Base-by-base conservation (phyloP, 768 basidiomycete species). In the Pluteus cervinus region DNA sequence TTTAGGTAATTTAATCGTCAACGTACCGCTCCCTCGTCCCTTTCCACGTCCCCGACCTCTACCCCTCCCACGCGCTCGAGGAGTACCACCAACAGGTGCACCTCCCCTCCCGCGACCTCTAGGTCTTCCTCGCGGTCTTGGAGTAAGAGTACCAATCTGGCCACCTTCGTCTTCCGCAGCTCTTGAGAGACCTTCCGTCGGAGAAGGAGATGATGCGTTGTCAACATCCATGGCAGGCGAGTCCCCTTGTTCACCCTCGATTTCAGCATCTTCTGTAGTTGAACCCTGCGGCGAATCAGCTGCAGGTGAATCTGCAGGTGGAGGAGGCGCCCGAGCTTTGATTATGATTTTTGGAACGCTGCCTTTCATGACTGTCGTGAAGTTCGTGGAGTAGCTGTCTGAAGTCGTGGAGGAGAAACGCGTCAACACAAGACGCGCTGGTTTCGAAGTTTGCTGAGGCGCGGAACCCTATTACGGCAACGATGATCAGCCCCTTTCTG, bases 341-440 rank as follows among this genome's bases (percentile, higher is more conserved):
- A 75, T 72, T 36, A 75, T 61, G 41, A 75, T 75, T 61, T 72
- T 75, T 24, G 68, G 60, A 24, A 65, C 54, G 25, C 31, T 20
- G 48, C 29, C 31, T 37, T 33, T 14, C 17, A 10, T n/a, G 42
- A 34, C 23, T 24, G 31, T 6, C 40, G 47, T 33, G 20, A 4
- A 24, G 11, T 23, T 20, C 23, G 42, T 21, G 46, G 44, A 33
- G 14, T n/a, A n/a, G n/a, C n/a, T n/a, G n/a, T n/a, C n/a, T n/a
- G n/a, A n/a, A n/a, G n/a, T n/a, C n/a, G n/a, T n/a, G n/a, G n/a
- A n/a, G n/a, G n/a, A n/a, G n/a, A n/a, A n/a, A n/a, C n/a, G n/a
- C n/a, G n/a, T n/a, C n/a, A n/a, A n/a, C n/a, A n/a, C n/a, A n/a
- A n/a, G n/a, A n/a, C n/a, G n/a, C n/a, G n/a, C n/a, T n/a, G n/a